Evolutionary conservation across 148 eudicot genomes (phyloP).

Genomic region (Silene latifolia): DNA sequence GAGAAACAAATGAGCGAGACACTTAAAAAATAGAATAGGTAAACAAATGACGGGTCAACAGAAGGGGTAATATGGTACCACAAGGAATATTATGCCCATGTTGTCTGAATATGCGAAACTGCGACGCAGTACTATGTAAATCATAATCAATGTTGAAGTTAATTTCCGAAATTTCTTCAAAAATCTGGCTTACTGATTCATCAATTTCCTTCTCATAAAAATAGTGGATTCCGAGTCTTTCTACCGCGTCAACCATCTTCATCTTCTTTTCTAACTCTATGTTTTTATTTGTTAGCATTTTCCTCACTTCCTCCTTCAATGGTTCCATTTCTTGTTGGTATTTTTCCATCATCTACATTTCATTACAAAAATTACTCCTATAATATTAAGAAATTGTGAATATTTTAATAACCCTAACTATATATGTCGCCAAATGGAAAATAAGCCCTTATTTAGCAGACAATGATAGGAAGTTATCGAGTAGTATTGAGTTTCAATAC

Average conservation of each 20-base stretch:
- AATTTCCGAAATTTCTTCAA: background rate
- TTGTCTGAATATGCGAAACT: constrained; percentile 38
- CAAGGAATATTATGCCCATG: constrained; percentile 36
- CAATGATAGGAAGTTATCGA: too few relatives aligned
- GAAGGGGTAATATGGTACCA: too few relatives aligned
- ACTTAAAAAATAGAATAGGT: too few relatives aligned
- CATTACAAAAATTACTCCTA: background rate
- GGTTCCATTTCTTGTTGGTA: constrained; percentile 20
- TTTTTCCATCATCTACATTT: constrained; percentile 20
- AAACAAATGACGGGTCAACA: too few relatives aligned
- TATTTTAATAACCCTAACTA: too few relatives aligned
- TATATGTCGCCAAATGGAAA: too few relatives aligned
- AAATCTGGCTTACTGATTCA: constrained; percentile 7
- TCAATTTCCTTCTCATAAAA: constrained; percentile 29
- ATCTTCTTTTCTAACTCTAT: constrained; percentile 2
- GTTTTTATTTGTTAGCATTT: constrained; percentile 3
- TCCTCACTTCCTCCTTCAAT: constrained; percentile 26
- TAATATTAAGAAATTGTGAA: too few relatives aligned
- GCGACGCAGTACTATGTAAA: constrained; percentile 24
- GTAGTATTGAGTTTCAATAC: too few relatives aligned
- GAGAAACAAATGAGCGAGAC: too few relatives aligned
- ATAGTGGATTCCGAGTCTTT: constrained; percentile 32
- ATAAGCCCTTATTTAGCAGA: too few relatives aligned
- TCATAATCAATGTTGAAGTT: constrained; percentile 18
- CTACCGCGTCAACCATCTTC: constrained; percentile 25